Evolutionary conservation across 768 basidiomycete genomes (phyloP), one percentile per base, ranked within the genome.

Genomic region (Gloeopeniophorella convolvens): DNA sequence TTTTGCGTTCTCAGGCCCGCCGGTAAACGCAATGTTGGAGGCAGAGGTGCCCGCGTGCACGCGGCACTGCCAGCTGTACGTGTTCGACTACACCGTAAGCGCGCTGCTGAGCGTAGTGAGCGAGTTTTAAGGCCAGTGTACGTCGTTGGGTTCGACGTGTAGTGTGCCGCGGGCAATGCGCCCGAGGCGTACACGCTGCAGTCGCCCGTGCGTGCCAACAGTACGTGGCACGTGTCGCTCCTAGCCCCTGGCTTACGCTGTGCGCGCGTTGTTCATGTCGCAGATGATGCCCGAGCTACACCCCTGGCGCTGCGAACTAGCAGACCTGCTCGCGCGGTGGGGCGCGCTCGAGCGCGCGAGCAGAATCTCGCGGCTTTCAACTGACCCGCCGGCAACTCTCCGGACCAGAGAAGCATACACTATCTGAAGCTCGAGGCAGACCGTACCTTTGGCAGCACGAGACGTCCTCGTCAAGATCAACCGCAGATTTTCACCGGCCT

Each of bases 11-110:
- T 21, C 33, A 71, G 70, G 72, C 31, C 75, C 81, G 64, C 78
- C 77, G 64, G 69, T 74, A 40, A 80, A 83, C 45, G 78, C 80
- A 4, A 79, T 80, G 4, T 85, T 83, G 54, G 83, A 84, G 57
- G 73, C 76, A 4, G 77, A 73, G 28, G 59, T 83, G 37, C 68
- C 85, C 12, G 70, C 72, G 24, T 66, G 67, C 12, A 69, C 70
- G 27, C 62, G 62, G n/a, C 50, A 63, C 39, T 83, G 82, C 57
- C 62, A 79, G 60, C 70, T 84, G 5, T 84, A 74, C 71, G 79
- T 79, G 1, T 85, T 82, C 49, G 82, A 83, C 59, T 76, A 67
- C 54, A 67, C 49, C 13, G 15, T 42, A 3, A 50, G 28, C 15
- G 15, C 40, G 33, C 54, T 57, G 3, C 47, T 34, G 7, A 30